Evolutionary conservation across 1,284 basidiomycete genomes (phyloP).

Genomic region (Cryptococcus sp.): DNA sequence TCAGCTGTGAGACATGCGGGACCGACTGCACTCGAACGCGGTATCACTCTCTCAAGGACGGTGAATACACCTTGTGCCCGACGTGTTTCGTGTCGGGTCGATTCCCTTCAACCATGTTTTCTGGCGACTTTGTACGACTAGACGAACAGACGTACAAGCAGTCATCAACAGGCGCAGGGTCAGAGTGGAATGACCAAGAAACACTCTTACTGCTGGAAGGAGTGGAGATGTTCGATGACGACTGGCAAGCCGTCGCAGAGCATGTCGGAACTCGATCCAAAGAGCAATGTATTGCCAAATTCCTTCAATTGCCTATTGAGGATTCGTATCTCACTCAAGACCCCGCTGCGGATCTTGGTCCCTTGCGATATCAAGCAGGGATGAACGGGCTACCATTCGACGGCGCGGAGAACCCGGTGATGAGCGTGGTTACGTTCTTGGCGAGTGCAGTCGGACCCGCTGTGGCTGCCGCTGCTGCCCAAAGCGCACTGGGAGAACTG

Average conservation of each 20-base stretch:
- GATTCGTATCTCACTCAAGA: constrained; percentile 70
- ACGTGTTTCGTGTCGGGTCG: constrained; percentile 94
- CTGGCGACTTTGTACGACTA: constrained; percentile 94
- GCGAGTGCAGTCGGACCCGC: constrained; percentile 88
- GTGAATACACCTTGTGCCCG: constrained; percentile 84
- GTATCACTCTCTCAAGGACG: constrained; percentile 91
- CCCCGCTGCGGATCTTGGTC: constrained; percentile 62
- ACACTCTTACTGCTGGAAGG: constrained; percentile 85
- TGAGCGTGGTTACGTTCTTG: constrained; percentile 97
- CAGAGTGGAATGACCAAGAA: constrained; percentile 92
- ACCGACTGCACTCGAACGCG: constrained; percentile 85
- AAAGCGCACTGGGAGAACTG: constrained; percentile 72
- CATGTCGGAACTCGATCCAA: constrained; percentile 89
- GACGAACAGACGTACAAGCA: constrained; percentile 61
- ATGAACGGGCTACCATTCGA: constrained; percentile 76
- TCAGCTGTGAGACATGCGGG: constrained; percentile 91
- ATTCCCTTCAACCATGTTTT: constrained; percentile 95
- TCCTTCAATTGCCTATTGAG: constrained; percentile 95
- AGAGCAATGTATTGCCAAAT: constrained; percentile 94
- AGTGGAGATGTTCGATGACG: constrained; percentile 97
- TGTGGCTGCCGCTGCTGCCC: constrained; percentile 90
- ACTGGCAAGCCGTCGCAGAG: constrained; percentile 88
- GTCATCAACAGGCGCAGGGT: constrained; percentile 55
- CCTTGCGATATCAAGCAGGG: constrained; percentile 65
- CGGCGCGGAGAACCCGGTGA: constrained; percentile 94